Conservation (phyloP, 495 filamentous ascomycete species). For the Annulohypoxylon stygium region DNA sequence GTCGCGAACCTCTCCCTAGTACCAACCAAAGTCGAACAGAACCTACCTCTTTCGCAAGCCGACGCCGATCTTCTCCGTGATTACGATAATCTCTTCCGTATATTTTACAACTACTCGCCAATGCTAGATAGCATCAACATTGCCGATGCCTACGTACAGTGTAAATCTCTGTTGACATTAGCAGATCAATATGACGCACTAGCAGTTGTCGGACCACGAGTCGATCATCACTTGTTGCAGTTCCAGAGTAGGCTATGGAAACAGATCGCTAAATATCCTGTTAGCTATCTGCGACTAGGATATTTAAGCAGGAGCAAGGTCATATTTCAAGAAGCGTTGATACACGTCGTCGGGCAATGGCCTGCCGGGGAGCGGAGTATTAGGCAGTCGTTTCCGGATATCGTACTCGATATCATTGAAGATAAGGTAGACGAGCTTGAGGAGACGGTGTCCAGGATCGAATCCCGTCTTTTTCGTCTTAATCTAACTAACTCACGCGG, state of each 20-base stretch:
- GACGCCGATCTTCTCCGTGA: constrained; percentile 82
- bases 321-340: constrained; percentile 89
- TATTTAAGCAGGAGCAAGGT: constrained; percentile 85
- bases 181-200: constrained; percentile 95
- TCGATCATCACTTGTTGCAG: constrained; percentile 91
- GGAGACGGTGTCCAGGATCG: constrained; percentile 73
- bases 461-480: constrained; percentile 83
- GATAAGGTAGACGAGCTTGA: constrained; percentile 90
- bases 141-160: constrained; percentile 89
- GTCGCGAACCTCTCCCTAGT: constrained; percentile 80
- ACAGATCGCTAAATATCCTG: constrained; percentile 94
- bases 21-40: constrained; percentile 47
- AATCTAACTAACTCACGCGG: constrained; percentile 82
- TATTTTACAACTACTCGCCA: constrained; percentile 93
- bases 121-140: constrained; percentile 85
- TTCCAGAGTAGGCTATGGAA: constrained; percentile 92
- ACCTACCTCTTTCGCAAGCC: constrained; percentile 60
- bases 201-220: constrained; percentile 85
- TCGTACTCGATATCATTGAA: constrained; percentile 87
- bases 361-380: constrained; percentile 82
- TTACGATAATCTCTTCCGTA: constrained; percentile 92
- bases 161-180: constrained; percentile 84
- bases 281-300: constrained; percentile 88
- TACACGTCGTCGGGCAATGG: constrained; percentile 95
- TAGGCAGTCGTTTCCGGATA: constrained; percentile 74